A percentile compares a stretch with the other conserved stretches of the same genome.
These are phyloP conservation scores for Pythium periplocum DNA, from an alignment of 352 stramenopile genomes.

Conservation along the genomic window DNA sequence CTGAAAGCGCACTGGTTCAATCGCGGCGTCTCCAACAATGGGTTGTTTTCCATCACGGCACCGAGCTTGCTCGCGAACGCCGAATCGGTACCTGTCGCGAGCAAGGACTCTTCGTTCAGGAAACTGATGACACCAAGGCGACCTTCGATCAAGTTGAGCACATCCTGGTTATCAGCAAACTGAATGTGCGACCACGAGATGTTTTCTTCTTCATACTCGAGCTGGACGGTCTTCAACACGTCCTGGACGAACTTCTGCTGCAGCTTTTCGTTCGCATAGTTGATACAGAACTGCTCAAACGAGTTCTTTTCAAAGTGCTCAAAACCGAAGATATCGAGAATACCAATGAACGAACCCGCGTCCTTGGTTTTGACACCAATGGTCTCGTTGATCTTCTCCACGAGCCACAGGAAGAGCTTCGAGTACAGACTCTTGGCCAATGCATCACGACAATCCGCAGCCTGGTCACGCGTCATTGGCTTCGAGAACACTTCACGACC, in stretches of 20 bases:
- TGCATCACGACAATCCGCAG: constrained; percentile 87
- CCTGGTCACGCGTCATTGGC: constrained; percentile 82
- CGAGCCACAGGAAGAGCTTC: constrained; percentile 95
- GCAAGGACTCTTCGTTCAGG: constrained; percentile 87
- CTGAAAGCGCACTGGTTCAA: constrained; percentile 81
- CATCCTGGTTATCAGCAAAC: constrained; percentile 89
- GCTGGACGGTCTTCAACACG: constrained; percentile 90
- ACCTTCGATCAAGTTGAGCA: constrained; percentile 88
- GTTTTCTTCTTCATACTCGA: constrained; percentile 89
- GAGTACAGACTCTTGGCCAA: constrained; percentile 94
- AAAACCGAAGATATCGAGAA: constrained; percentile 93
- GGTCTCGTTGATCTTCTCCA: constrained; percentile 91
- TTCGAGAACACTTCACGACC: constrained; percentile 76
- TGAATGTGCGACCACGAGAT: constrained; percentile 89
- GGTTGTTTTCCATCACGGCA: constrained; percentile 86
- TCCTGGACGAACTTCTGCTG: constrained; percentile 87
- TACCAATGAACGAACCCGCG: constrained; percentile 81
- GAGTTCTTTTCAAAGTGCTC: constrained; percentile 90
- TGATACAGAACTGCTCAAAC: constrained; percentile 93
- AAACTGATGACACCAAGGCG: constrained; percentile 85
- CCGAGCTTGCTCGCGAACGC: constrained; percentile 87
- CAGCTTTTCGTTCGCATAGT: constrained; percentile 91
- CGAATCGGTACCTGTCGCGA: constrained; percentile 76
- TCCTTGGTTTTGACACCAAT: constrained; percentile 64
- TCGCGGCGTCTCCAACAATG: constrained; percentile 75